Evolutionary conservation across 1,284 basidiomycete species (phyloP).

Genomic region (Ustilago sp.): DNA sequence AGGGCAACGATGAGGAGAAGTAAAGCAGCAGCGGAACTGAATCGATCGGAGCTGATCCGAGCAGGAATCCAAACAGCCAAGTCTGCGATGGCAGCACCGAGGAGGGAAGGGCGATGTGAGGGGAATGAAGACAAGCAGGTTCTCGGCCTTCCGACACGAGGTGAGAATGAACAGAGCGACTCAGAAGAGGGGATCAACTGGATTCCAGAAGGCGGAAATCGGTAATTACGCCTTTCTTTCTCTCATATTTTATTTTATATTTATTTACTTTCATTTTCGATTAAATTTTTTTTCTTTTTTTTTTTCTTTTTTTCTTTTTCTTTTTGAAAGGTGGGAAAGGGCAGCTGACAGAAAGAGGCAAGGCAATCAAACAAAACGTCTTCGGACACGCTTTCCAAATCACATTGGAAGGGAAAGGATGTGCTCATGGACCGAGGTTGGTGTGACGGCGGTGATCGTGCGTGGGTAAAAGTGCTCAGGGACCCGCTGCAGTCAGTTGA

Average conservation of each 20-base stretch:
- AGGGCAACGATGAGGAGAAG: neutral
- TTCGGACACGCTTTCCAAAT: neutral
- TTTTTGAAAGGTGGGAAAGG: slow-evolving; percentile 3
- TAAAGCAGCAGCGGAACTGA: neutral
- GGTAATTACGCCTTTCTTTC: slow-evolving; percentile 10
- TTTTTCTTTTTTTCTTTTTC: too few species aligned
- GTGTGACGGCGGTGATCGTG: neutral
- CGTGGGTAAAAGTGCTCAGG: neutral
- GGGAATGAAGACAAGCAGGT: slow-evolving; percentile 2
- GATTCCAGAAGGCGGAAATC: slow-evolving; percentile 14
- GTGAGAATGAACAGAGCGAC: neutral
- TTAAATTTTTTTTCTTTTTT: too few species aligned
- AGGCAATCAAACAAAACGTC: neutral
- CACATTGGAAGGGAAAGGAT: neutral
- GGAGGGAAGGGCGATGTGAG: neutral
- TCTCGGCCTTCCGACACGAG: slow-evolving; percentile 2
- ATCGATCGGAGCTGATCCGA: slow-evolving; percentile 2
- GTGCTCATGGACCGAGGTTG: neutral
- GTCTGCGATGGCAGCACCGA: neutral
- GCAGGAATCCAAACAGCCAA: neutral
- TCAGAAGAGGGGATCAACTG: slow-evolving; percentile 24
- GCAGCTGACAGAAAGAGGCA: neutral
- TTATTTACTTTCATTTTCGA: too few species aligned
- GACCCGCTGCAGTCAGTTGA: neutral
- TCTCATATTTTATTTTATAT: too few species aligned